Evolutionary conservation across 164 flowering plant genomes (phyloP), one percentile per base, ranked within the genome.

Genomic region (Liquidambar formosana): DNA sequence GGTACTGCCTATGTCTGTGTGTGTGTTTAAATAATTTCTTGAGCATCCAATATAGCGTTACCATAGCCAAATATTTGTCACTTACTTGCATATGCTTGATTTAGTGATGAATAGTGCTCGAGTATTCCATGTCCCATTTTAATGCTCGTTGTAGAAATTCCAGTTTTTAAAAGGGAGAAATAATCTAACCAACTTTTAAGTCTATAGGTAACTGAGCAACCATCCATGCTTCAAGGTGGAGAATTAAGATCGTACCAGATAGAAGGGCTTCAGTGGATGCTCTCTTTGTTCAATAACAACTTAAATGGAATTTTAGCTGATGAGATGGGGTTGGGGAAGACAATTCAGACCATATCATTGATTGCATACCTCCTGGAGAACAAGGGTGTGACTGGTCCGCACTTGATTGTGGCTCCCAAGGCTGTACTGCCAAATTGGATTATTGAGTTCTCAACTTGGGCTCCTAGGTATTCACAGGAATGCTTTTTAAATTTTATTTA

Each of bases 251-350:
- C 91, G 0, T 96, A 96, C 80, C 99, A 96, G 84, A 18, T 96
- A 68, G 99, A 93, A 81, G 99, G 99, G 60, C 99, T 96, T 72
- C 99, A 96, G 62, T 96, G 99, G 99, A 96, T 96, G 99, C 79
- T 96, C 38, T 96, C 99, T 43, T 80, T 96, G 75, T 96, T 92
- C 76, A 96, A 96, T 76, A 96, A 96, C 84, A 94, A 93, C 67
- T 78, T 96, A 26, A 96, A 93, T 83, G 99, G 99, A 54, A 94
- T 96, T 65, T 83, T 96, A 78, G 98, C 99, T 54, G 99, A 96
- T 84, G 99, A 96, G 79, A 96, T 96, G 98, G 99, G 99, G 5
- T 78, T 96, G 75, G 99, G 99, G 62, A 96, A 96, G 82, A 96
- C 99, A 68, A 96, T 96, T 61, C 99, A 96, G 75, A 89, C 99